phyloP scores from a whole-genome alignment of 805 yeast genomes.

The Schwanniomyces polymorphus region DNA sequence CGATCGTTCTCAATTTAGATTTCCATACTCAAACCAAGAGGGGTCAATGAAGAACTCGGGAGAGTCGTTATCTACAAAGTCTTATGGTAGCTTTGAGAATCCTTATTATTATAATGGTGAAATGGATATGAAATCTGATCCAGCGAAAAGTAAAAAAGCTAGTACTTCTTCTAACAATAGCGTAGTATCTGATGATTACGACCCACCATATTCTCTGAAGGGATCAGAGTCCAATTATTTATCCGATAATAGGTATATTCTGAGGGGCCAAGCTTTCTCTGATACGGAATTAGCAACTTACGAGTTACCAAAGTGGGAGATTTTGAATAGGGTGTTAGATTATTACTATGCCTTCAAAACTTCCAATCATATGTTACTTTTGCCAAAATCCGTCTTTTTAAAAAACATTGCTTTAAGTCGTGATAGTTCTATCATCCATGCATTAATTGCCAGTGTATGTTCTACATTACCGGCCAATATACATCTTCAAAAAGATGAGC shows the following conservation, averaged over 20 bases:
- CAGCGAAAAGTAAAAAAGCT: not conserved
- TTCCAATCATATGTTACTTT: constrained; percentile 19
- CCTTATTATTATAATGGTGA: not conserved
- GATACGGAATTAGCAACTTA: constrained; percentile 16
- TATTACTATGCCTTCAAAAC: constrained; percentile 21
- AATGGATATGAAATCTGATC: not conserved
- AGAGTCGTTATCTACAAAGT: not conserved
- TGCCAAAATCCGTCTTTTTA: constrained; percentile 17
- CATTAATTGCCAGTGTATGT: constrained; percentile 22
- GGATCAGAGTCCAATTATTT: not conserved
- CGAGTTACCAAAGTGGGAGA: constrained; percentile 23
- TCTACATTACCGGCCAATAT: constrained; percentile 8
- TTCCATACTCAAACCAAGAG: not conserved
- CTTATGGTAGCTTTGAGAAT: not conserved
- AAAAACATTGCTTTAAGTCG: constrained; percentile 16
- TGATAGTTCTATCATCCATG: constrained; percentile 24
- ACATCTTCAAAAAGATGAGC: constrained; percentile 10
- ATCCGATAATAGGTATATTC: not conserved
- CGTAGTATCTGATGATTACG: not conserved
- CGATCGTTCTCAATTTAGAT: not conserved
- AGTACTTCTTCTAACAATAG: not conserved
- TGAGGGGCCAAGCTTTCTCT: constrained; percentile 5
- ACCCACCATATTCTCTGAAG: not conserved
- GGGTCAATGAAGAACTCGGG: not conserved
- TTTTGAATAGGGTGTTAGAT: constrained; percentile 17